Conservation (phyloP, 1,284 basidiomycete genomes). For the Ustilago curta region DNA sequence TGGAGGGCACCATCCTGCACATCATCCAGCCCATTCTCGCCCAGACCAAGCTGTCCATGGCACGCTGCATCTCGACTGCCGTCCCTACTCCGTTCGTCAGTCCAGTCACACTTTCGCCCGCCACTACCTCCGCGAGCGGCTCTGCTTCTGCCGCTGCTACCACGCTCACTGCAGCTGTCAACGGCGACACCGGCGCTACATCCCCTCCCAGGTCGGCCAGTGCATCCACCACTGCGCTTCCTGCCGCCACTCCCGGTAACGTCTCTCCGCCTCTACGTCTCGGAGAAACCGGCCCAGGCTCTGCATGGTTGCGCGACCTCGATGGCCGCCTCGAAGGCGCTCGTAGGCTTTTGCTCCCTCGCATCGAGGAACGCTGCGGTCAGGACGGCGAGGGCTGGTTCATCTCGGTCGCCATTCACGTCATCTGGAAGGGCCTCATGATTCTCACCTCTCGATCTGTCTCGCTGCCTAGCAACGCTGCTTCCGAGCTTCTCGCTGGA, state of each 20-base stretch:
- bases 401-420: slow-evolving; percentile 65
- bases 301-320: slow-evolving; percentile 63
- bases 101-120: slow-evolving; percentile 40
- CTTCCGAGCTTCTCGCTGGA: slow-evolving; percentile 27
- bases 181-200: slow-evolving; percentile 14
- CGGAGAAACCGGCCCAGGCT: slow-evolving; percentile 33
- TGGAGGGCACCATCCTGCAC: slow-evolving; percentile 67
- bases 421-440: slow-evolving; percentile 67
- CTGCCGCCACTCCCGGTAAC: slow-evolving; percentile 22
- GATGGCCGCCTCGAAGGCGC: slow-evolving; percentile 64
- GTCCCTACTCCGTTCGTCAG: slow-evolving; percentile 58
- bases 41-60: slow-evolving; percentile 56
- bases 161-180: neutral
- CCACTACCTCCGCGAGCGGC: slow-evolving; percentile 31
- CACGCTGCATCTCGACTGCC: slow-evolving; percentile 52
- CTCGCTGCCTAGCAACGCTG: slow-evolving; percentile 38
- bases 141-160: neutral
- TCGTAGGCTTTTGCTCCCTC: slow-evolving; percentile 59
- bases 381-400: slow-evolving; percentile 68
- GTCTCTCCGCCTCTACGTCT: slow-evolving; percentile 38
- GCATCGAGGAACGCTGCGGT: slow-evolving; percentile 63
- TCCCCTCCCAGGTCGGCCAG: slow-evolving; percentile 22
- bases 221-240: slow-evolving; percentile 4
- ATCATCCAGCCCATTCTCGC: slow-evolving; percentile 65
- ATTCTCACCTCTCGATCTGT: slow-evolving; percentile 61